A percentile compares a stretch with the other conserved stretches of the same genome.
Evolutionary conservation across 169 alveolate genomes (phyloP).

Genomic region (Blepharisma undulans): DNA sequence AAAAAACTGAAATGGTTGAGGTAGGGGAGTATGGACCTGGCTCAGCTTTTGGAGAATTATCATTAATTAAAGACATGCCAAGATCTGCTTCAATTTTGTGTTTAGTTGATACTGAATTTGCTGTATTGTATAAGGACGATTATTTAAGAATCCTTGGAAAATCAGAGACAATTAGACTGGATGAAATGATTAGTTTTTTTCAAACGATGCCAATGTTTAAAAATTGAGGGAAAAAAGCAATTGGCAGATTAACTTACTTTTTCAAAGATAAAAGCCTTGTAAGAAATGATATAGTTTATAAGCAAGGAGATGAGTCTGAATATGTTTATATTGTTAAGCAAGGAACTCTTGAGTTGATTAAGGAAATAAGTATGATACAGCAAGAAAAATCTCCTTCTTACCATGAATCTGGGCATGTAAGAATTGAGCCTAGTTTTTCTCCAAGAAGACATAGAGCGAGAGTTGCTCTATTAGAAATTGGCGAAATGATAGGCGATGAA

Average conservation of each 20-base stretch:
- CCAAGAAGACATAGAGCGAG: no score
- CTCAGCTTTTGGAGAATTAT: slow-evolving; percentile 9
- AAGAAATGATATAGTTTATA: slow-evolving; percentile 41
- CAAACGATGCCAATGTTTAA: slow-evolving; percentile 46
- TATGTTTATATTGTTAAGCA: slow-evolving; percentile 47
- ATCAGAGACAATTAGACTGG: background rate
- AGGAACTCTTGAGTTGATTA: slow-evolving; percentile 57
- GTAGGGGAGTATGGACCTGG: background rate
- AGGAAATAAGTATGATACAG: no score
- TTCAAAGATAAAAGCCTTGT: slow-evolving; percentile 20
- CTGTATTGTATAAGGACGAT: background rate
- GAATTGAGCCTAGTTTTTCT: no score
- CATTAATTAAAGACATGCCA: background rate
- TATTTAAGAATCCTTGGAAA: slow-evolving; percentile 18
- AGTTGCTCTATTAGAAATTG: background rate
- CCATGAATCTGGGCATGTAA: no score
- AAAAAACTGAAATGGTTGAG: slow-evolving; percentile 21
- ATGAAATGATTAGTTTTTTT: slow-evolving; percentile 39
- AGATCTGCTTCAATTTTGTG: slow-evolving; percentile 31
- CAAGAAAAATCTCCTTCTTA: no score
- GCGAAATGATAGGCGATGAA: slow-evolving; percentile 15
- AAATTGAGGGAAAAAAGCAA: slow-evolving; percentile 44
- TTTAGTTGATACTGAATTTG: background rate
- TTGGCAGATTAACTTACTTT: slow-evolving; percentile 49
- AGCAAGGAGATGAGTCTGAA: slow-evolving; percentile 41